A percentile compares a stretch with the other conserved stretches of the same genome.
phyloP scores from a whole-genome alignment of 129 eudicot genomes.

The Rutidosis leptorrhynchoides region DNA sequence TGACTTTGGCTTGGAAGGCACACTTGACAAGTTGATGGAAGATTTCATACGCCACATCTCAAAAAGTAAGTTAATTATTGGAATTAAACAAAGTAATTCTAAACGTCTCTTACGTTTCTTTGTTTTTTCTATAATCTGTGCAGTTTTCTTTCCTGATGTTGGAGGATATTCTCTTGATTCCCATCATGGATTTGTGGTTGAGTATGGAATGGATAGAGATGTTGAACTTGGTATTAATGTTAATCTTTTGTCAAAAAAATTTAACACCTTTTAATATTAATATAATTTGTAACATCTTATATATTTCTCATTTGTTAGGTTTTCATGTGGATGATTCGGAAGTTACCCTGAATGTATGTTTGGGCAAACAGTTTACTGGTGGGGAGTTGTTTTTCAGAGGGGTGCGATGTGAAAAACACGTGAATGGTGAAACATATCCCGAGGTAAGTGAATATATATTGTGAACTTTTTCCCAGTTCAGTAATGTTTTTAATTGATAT shows the following conservation, averaged over 20 bases:
- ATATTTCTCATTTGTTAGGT: slow-evolving; percentile 41
- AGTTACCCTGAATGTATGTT: slow-evolving; percentile 82
- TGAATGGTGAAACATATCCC: slow-evolving; percentile 61
- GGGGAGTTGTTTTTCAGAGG: slow-evolving; percentile 94
- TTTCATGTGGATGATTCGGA: slow-evolving; percentile 97
- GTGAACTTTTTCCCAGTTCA: not conserved
- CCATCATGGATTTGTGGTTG: slow-evolving; percentile 98
- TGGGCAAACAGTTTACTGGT: slow-evolving; percentile 84
- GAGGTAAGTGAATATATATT: slow-evolving; percentile 50
- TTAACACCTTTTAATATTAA: too few relatives aligned
- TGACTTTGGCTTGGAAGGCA: slow-evolving; percentile 87
- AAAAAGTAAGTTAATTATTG: slow-evolving; percentile 41
- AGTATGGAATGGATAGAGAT: slow-evolving; percentile 90
- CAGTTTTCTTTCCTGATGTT: slow-evolving; percentile 87
- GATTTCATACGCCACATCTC: slow-evolving; percentile 82
- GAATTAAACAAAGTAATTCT: not conserved
- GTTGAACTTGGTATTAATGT: slow-evolving; percentile 82
- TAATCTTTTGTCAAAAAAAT: too few relatives aligned
- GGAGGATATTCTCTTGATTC: slow-evolving; percentile 89
- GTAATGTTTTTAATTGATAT: not conserved
- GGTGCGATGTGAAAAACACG: slow-evolving; percentile 90
- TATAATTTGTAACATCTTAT: not conserved
- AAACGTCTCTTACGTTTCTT: slow-evolving; percentile 5
- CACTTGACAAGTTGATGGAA: slow-evolving; percentile 82
- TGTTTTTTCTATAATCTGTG: slow-evolving; percentile 22